Base-by-base conservation (phyloP, 441 rosid species). In the Pelargonium fulgidum region DNA sequence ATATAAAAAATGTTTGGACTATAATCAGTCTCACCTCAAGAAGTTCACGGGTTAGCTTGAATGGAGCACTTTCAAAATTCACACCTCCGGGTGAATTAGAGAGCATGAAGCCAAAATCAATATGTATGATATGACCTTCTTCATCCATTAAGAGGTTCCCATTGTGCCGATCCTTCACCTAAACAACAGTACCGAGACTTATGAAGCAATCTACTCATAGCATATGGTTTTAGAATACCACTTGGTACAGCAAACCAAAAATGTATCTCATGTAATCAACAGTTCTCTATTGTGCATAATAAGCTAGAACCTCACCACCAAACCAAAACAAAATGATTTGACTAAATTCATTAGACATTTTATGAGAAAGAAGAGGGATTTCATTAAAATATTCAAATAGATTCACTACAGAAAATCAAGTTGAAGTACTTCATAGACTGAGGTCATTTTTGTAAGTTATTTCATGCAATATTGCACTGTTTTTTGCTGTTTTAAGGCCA, bases 71-170 rank as follows among this genome's bases (percentile, higher is more conserved):
- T 84, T 92, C 97, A 76, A 92, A 92, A 78, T 92, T 85, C 68
- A 94, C 99, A 78, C 98, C 95, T 41, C 99, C 97, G 72, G 98
- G 98, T 62, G 98, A 90, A 80, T 92, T 94, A 17, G 99, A 92
- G 71, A 94, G 98, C 97, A 94, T 92, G 79, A 94, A 94, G 48
- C 98, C 99, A 72, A 94, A 94, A 87, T 94, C 98, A 72, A 94
- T 94, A 74, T 94, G 99, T 80, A 94, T 94, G 71, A 94, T 86
- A 73, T 94, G 99, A 73, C 99, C 99, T 68, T 94, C 97, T 84
- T 94, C 98, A 79, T 92, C 99, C 85, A 92, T 54, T 68, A 94
- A 82, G 68, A 94, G 85, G 79, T 94, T 94, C 65, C 99, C 99
- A 77, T 94, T 94, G 80, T 92, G 99, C 56, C 99, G 91, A 79